Evolutionary conservation across 495 filamentous ascomycete species (phyloP), one percentile per base, ranked within the genome.

Genomic region (Daldinia vernicosa): DNA sequence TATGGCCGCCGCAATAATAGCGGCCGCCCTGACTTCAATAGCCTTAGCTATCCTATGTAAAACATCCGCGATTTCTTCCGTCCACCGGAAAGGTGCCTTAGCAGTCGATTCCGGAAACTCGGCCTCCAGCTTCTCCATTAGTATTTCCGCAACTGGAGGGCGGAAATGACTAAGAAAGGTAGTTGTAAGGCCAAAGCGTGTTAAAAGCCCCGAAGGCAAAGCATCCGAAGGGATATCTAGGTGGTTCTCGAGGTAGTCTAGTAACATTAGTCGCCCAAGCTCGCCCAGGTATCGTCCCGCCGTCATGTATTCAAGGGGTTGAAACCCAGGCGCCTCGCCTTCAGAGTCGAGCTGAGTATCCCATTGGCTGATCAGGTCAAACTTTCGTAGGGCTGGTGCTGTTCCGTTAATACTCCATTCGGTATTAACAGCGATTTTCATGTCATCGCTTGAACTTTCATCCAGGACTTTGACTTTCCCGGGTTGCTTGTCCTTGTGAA

Each of bases 261-360:
- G 79, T 45, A 91, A 84, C 22, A 93, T 88, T 6, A 94, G 75
- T 9, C 93, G 86, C 27, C 88, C 89, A n/a, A 96, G 83, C 81
- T 95, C 93, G 51, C 93, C 93, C 15, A 96, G 84, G 74, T 96
- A 96, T 17, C 92, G 85, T 0, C 93, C 93, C 17, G 90, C 87
- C 1, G 92, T 93, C 91, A 96, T 93, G 76, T 94, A 94, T 78
- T 96, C 93, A 60, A 95, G 89, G 1, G 93, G 93, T 74, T 94
- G 92, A 73, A 95, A 95, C 0, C 92, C 93, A 0, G 92, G 92
- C 0, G 85, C 85, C 72, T 92, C 88, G 74, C 89, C 89, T 11
- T 86, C 86, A 8, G 69, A 71, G 67, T 94, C 91, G 14, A 96
- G 82, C 61, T 84, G 78, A 2, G 77, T 66, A 71, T 96, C 93